Evolutionary conservation across 2,329 filamentous ascomycete genomes (phyloP), one percentile per base, ranked within the genome.

Genomic region (Stachybotrys elegans): DNA sequence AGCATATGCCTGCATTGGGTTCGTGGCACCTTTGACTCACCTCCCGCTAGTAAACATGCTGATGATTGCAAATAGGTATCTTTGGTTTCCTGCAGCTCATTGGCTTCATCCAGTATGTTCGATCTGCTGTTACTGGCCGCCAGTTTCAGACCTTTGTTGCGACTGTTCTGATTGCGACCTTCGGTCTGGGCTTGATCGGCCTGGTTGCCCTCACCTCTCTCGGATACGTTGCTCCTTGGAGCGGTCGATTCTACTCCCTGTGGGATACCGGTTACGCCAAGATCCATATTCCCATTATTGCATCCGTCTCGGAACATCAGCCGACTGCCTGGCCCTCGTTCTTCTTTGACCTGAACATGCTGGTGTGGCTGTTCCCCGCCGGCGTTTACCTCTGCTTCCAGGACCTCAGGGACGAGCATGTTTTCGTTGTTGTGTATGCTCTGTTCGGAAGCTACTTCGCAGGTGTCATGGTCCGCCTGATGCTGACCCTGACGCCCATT

Each of bases 191-290:
- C 17, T 75, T 94, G 41, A 73, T 79, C 38, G 85, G 83, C 4
- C 76, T 98, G n/a, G 79, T 94, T 32, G 84, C 81, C n/a, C 76
- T 98, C 40, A 96, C 92, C 7, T 83, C 91, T 17, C 80, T 88
- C 16, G 93, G 93, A 49, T 86, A 93, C 53, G 93, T 98, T 66
- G 93, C 94, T 19, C 93, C 94, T 16, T 98, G 93, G 93, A 90
- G 88, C 58, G 93, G 93, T 51, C 91, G 93, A 57, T 98, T 98
- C 79, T 98, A 98, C 74, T 98, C 94, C 19, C 82, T 98, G 23
- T 98, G 92, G 90, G 94, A 98, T 65, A 98, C 93, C 6, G 86
- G 89, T 57, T 98, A 98, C 63, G 93, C 93, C 59, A 98, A 98
- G 77, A 94, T 97, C 51, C 93, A 98, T 62, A 98, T 98, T 62